Conservation (phyloP, 2,329 filamentous ascomycete genomes). For the Diaporthe batatas region DNA sequence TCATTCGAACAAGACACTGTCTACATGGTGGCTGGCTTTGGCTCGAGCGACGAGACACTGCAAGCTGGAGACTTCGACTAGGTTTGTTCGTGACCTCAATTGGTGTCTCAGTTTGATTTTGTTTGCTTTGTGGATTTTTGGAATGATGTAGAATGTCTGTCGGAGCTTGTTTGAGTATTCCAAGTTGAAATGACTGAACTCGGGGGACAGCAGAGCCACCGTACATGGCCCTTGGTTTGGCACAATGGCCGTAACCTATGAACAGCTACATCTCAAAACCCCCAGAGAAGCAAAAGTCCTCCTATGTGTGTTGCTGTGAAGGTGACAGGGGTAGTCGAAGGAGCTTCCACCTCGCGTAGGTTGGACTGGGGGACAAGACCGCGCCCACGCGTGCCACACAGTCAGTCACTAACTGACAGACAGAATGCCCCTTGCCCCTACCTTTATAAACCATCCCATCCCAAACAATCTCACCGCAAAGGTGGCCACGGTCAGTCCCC, state of each 20-base stretch:
- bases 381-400: background rate
- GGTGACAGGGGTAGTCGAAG: background rate
- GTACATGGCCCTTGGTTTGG: background rate
- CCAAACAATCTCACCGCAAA: background rate
- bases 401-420: background rate
- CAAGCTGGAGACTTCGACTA: too few relatives aligned
- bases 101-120: too few relatives aligned
- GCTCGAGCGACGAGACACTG: too few relatives aligned
- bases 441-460: background rate
- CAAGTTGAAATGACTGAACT: too few relatives aligned
- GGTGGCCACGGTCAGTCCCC: background rate
- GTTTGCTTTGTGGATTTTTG: too few relatives aligned
- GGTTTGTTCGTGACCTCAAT: too few relatives aligned
- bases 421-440: background rate
- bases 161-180: too few relatives aligned
- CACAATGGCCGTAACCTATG: background rate
- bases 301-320: background rate
- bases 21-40: too few relatives aligned
- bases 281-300: background rate
- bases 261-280: background rate
- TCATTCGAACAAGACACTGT: too few relatives aligned
- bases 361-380: background rate
- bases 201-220: background rate
- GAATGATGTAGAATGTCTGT: too few relatives aligned
- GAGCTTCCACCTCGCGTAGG: too few relatives aligned